phyloP scores from a whole-genome alignment of 1,139 yeast species.

The Kluyveromyces sp. region DNA sequence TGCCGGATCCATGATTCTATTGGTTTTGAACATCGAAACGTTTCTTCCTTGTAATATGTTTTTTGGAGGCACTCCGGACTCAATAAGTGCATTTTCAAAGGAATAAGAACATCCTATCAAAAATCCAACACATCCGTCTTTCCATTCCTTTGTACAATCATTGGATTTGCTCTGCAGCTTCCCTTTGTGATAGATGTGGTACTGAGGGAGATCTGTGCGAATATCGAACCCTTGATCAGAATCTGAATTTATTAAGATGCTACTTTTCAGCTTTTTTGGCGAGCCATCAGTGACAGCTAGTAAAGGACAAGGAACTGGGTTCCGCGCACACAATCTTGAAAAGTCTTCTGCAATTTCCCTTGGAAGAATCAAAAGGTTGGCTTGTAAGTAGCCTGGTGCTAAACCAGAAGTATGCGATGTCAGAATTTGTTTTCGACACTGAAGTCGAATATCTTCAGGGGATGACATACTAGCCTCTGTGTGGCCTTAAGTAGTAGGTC shows the following conservation, averaged over 20 bases:
- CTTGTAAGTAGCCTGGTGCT: slow-evolving; percentile 33
- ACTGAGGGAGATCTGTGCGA: slow-evolving; percentile 32
- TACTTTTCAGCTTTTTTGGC: slow-evolving; percentile 18
- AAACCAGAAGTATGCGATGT: slow-evolving; percentile 29
- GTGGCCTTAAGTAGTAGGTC: no score
- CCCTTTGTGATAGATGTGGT: slow-evolving; percentile 31
- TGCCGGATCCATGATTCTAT: slow-evolving; percentile 27
- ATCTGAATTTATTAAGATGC: slow-evolving; percentile 4
- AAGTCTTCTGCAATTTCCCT: slow-evolving; percentile 31
- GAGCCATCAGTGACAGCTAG: slow-evolving; percentile 25
- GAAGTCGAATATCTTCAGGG: slow-evolving; percentile 10
- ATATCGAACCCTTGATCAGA: slow-evolving; percentile 26
- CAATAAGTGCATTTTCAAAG: slow-evolving; percentile 31
- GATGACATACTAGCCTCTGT: slow-evolving; percentile 11
- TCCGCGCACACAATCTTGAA: slow-evolving; percentile 29
- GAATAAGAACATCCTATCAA: slow-evolving; percentile 36
- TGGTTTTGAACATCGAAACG: slow-evolving; percentile 31
- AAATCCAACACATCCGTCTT: slow-evolving; percentile 32
- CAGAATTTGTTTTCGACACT: slow-evolving; percentile 16
- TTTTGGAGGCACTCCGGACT: slow-evolving; percentile 28
- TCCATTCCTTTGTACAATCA: slow-evolving; percentile 31
- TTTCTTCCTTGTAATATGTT: slow-evolving; percentile 15
- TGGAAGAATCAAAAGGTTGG: slow-evolving; percentile 32
- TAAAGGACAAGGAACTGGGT: slow-evolving; percentile 36
- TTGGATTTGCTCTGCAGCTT: slow-evolving; percentile 19